A percentile compares a stretch with the other conserved stretches of the same genome.
Conservation (phyloP, 176 grass and related monocot species). For the Bonia amplexicaulis region DNA sequence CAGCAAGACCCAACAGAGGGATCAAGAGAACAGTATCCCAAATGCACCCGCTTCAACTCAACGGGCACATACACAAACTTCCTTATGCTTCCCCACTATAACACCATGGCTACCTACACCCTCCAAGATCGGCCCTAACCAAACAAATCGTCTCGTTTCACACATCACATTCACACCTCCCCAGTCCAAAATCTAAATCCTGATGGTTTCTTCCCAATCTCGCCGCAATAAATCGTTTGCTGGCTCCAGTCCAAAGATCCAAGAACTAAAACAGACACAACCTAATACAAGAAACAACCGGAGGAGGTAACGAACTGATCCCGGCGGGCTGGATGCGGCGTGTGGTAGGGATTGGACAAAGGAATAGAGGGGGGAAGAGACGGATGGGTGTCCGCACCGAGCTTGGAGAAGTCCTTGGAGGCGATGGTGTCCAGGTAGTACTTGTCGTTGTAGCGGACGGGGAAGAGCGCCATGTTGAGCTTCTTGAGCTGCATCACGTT, state of each 20-base stretch:
- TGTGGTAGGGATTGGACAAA: background rate
- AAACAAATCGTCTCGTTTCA: conserved; percentile 1
- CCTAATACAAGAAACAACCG: background rate
- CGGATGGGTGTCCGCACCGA: conserved; percentile 42
- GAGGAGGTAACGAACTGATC: background rate
- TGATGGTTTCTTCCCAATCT: background rate
- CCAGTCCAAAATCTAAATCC: background rate
- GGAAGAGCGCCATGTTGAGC: conserved; percentile 92
- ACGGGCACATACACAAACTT: background rate
- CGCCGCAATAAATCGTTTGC: background rate
- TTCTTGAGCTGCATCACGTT: conserved; percentile 99
- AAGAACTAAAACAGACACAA: background rate
- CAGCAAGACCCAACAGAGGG: background rate
- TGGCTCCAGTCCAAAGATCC: conserved; percentile 20
- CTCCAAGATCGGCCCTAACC: conserved; percentile 5
- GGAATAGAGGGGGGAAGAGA: background rate
- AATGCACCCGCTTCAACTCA: background rate
- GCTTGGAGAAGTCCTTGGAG: conserved; percentile 94
- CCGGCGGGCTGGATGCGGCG: background rate
- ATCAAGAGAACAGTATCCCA: background rate
- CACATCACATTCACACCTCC: background rate
- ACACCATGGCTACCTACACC: background rate
- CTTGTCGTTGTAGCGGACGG: conserved; percentile 94
- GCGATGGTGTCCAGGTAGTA: conserved; percentile 87
- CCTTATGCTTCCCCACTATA: background rate